These are phyloP conservation scores for Paracamarosporium sp. DNA, from an alignment of 2,329 filamentous ascomycete genomes.

Conservation along the genomic window DNA sequence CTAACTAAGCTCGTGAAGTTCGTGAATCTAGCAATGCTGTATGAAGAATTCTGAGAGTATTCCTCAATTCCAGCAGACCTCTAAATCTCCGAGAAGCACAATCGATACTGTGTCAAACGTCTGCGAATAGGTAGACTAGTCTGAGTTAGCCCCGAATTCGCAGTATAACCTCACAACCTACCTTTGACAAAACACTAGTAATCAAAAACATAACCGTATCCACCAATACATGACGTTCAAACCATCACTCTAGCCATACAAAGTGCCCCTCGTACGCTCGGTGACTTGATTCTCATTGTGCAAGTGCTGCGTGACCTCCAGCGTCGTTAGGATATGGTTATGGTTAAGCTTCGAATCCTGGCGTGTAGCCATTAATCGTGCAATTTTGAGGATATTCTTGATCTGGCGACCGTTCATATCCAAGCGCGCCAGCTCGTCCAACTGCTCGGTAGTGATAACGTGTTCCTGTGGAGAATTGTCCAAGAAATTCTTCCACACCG, in stretches of 20 bases:
- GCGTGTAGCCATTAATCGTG: slow-evolving; percentile 36
- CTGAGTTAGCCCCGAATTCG: no score
- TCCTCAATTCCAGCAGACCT: no score
- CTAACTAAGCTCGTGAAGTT: not conserved
- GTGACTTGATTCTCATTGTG: slow-evolving; percentile 45
- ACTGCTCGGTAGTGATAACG: slow-evolving; percentile 38
- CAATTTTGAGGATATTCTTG: slow-evolving; percentile 53
- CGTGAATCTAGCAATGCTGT: not conserved
- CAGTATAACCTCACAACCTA: no score
- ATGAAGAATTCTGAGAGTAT: no score
- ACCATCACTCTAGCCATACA: slow-evolving; percentile 28
- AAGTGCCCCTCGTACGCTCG: slow-evolving; percentile 33
- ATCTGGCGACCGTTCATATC: slow-evolving; percentile 53
- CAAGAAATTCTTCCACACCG: slow-evolving; percentile 57
- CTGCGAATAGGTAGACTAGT: no score
- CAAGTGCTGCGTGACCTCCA: slow-evolving; percentile 49
- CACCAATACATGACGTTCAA: not conserved
- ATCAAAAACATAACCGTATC: not conserved
- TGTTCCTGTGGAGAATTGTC: slow-evolving; percentile 31
- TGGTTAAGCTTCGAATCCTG: slow-evolving; percentile 28
- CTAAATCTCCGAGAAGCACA: no score
- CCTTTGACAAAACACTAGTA: not conserved
- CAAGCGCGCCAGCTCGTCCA: slow-evolving; percentile 42
- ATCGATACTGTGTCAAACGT: no score
- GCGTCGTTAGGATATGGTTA: slow-evolving; percentile 42